Percentiles rank a stretch among this genome's conserved stretches.
Conservation (phyloP, 1,139 yeast species). For the Candida neerlandica region DNA sequence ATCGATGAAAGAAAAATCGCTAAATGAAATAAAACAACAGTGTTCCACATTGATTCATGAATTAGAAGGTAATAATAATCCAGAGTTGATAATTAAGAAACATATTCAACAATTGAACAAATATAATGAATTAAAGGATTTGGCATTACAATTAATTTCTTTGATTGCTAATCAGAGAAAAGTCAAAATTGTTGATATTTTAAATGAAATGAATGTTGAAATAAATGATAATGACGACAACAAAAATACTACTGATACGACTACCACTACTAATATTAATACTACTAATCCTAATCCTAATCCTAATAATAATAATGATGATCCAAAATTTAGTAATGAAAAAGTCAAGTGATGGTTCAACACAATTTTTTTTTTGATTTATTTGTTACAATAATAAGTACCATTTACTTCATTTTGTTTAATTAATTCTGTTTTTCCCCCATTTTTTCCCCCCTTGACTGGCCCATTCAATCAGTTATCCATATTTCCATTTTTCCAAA, state of each 20-base stretch:
- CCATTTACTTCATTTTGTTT: too few species aligned
- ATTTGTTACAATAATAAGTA: too few species aligned
- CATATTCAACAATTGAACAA: slow-evolving; percentile 46
- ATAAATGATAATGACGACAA: slow-evolving; percentile 17
- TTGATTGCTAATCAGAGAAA: slow-evolving; percentile 54
- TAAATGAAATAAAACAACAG: slow-evolving; percentile 39
- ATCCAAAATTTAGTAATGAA: background rate
- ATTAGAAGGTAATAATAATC: slow-evolving; percentile 32
- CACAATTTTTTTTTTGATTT: too few species aligned
- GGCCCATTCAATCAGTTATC: too few species aligned
- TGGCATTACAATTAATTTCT: slow-evolving; percentile 50
- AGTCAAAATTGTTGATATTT: slow-evolving; percentile 42
- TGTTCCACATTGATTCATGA: slow-evolving; percentile 39
- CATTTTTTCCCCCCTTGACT: too few species aligned
- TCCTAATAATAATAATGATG: background rate
- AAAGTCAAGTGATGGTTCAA: too few species aligned
- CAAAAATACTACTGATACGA: background rate
- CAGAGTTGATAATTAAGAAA: slow-evolving; percentile 40
- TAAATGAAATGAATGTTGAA: slow-evolving; percentile 29
- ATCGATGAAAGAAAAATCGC: slow-evolving; percentile 25
- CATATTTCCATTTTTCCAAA: too few species aligned
- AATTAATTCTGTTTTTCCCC: too few species aligned
- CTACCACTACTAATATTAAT: background rate
- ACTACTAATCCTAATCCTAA: background rate
- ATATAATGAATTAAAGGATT: slow-evolving; percentile 54